Evolutionary conservation across 192 early-diverging fungal species (phyloP).

Genomic region (Coemansia sp.): DNA sequence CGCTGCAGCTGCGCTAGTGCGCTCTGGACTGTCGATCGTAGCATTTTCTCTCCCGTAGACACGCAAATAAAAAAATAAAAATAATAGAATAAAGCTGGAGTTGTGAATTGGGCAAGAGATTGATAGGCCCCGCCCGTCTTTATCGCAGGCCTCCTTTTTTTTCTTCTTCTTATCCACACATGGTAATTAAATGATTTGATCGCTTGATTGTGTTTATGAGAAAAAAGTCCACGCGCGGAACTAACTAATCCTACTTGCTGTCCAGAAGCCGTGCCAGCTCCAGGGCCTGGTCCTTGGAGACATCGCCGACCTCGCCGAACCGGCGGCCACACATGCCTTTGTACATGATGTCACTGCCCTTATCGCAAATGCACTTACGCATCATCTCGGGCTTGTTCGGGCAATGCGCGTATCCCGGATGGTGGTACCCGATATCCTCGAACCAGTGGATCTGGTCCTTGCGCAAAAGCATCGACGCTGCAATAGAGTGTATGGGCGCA

Average conservation of each 20-base stretch:
- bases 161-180: too few relatives aligned
- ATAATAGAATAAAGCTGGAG: background rate
- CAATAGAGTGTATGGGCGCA: slow-evolving; percentile 71
- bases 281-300: slow-evolving; percentile 28
- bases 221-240: too few relatives aligned
- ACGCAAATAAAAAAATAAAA: slow-evolving; percentile 1
- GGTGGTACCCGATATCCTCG: slow-evolving; percentile 71
- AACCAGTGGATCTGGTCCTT: slow-evolving; percentile 74
- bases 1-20: slow-evolving; percentile 22
- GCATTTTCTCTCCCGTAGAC: slow-evolving; percentile 13
- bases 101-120: too few relatives aligned
- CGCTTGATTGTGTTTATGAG: too few relatives aligned
- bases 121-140: too few relatives aligned
- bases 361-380: slow-evolving; percentile 27
- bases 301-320: slow-evolving; percentile 27
- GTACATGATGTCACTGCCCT: slow-evolving; percentile 20
- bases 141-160: too few relatives aligned
- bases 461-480: slow-evolving; percentile 61
- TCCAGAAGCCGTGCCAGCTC: slow-evolving; percentile 37
- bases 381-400: slow-evolving; percentile 59
- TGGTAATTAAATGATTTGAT: too few relatives aligned
- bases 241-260: slow-evolving; percentile 4
- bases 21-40: slow-evolving; percentile 11
- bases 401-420: slow-evolving; percentile 66
- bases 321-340: slow-evolving; percentile 31